A percentile compares a stretch with the other conserved stretches of the same genome.
These are phyloP conservation scores for Pinus taeda DNA, from an alignment of 75 land plant genomes.

Conservation along the genomic window DNA sequence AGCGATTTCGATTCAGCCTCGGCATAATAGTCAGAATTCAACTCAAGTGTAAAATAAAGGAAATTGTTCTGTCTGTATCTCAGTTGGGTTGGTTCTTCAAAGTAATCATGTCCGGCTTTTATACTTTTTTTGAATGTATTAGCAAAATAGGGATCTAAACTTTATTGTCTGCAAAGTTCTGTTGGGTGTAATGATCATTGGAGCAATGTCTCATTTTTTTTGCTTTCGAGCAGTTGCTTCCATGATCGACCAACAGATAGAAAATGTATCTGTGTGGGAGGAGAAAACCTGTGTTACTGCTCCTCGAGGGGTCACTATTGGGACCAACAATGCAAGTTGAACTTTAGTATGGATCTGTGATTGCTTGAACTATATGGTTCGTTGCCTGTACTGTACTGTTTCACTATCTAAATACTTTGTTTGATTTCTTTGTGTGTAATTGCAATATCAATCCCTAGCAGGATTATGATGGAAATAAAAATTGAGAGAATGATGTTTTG, in stretches of 20 bases:
- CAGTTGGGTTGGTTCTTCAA: too few species aligned
- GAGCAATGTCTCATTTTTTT: background rate
- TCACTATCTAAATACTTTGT: background rate
- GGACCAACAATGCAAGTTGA: background rate
- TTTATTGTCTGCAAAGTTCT: background rate
- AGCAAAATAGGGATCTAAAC: background rate
- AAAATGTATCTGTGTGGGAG: background rate
- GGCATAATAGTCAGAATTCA: background rate
- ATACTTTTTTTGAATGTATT: background rate
- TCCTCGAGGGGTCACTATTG: background rate
- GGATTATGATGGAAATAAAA: background rate
- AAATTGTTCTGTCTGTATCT: too few species aligned
- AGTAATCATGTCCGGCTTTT: background rate
- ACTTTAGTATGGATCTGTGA: background rate
- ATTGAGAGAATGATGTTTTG: background rate
- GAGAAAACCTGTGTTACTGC: background rate
- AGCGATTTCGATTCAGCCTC: background rate
- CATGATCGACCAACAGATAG: constrained; percentile 1
- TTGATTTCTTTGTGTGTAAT: constrained; percentile 3
- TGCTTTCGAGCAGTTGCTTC: background rate
- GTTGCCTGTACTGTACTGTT: background rate
- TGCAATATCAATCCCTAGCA: background rate
- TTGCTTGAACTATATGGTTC: background rate
- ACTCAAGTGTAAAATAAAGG: too few species aligned
- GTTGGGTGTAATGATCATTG: constrained; percentile 2